Percentiles rank a stretch among this genome's conserved stretches.
Conservation (phyloP, 305 asterid genomes). For the Solanum aculeatissimum region DNA sequence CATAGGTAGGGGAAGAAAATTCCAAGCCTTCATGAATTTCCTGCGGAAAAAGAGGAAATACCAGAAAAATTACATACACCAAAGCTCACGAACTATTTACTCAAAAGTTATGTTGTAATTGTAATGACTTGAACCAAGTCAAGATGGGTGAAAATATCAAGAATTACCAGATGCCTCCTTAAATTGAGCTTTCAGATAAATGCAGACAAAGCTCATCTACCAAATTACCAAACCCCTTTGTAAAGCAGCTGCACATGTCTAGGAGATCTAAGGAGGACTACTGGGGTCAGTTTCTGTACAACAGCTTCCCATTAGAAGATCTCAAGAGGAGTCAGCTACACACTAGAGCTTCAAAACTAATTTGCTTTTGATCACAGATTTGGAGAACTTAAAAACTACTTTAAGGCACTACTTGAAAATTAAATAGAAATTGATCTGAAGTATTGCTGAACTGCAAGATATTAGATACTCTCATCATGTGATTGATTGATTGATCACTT, state of each 20-base stretch:
- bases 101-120: not conserved
- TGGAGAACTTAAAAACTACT: not conserved
- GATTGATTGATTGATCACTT: not conserved
- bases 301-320: not conserved
- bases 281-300: not conserved
- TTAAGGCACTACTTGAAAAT: not conserved
- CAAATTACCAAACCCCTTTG: not conserved
- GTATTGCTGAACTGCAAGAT: not conserved
- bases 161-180: not conserved
- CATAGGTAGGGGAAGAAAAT: conserved; percentile 45
- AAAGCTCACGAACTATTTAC: not conserved
- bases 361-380: not conserved
- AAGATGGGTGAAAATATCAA: not conserved
- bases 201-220: not conserved
- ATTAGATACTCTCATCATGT: not conserved
- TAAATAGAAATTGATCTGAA: not conserved
- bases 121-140: not conserved
- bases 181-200: not conserved
- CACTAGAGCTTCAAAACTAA: not conserved
- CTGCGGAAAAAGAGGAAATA: conserved; percentile 29
- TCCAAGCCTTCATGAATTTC: conserved; percentile 93
- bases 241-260: not conserved
- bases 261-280: not conserved
- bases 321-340: not conserved
- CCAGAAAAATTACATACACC: not conserved